A percentile compares a stretch with the other conserved stretches of the same genome.
Evolutionary conservation across 768 basidiomycete species (phyloP).

Genomic region (Agrocybe pediades): DNA sequence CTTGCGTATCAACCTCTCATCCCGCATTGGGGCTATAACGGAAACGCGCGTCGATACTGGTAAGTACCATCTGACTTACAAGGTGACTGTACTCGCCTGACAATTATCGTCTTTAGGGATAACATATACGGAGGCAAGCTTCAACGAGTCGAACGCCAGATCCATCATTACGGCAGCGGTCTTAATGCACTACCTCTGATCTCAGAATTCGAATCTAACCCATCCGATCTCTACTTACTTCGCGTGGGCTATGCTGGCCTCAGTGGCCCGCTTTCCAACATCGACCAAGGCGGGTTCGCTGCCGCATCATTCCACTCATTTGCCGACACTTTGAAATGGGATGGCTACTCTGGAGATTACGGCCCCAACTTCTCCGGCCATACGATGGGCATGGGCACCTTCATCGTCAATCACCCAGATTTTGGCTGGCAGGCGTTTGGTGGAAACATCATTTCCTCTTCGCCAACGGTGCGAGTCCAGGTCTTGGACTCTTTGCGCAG

Average conservation of each 20-base stretch:
- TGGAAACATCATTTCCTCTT: conserved; percentile 43
- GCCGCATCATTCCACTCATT: conserved; percentile 64
- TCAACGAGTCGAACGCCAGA: conserved; percentile 54
- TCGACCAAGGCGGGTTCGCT: conserved; percentile 59
- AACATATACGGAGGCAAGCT: conserved; percentile 59
- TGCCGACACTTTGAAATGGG: conserved; percentile 57
- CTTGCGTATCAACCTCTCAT: conserved; percentile 58
- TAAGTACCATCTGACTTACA: conserved; percentile 21
- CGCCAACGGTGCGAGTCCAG: conserved; percentile 43
- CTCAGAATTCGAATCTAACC: conserved; percentile 45
- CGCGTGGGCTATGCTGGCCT: conserved; percentile 55
- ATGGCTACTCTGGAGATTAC: conserved; percentile 61
- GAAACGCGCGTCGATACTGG: conserved; percentile 61
- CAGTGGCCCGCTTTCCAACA: conserved; percentile 54
- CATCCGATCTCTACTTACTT: conserved; percentile 51
- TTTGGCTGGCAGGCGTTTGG: conserved; percentile 68
- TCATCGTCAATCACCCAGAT: conserved; percentile 51
- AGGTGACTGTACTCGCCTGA: neutral
- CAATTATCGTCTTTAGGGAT: conserved; percentile 38
- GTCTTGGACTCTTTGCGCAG: conserved; percentile 49
- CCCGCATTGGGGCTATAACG: conserved; percentile 65
- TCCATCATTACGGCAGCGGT: conserved; percentile 61
- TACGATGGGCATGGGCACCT: conserved; percentile 49
- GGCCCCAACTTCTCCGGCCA: conserved; percentile 62
- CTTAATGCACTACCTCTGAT: conserved; percentile 58